These are phyloP conservation scores for Lenzites betulinus DNA, from an alignment of 768 basidiomycete genomes.

Conservation along the genomic window DNA sequence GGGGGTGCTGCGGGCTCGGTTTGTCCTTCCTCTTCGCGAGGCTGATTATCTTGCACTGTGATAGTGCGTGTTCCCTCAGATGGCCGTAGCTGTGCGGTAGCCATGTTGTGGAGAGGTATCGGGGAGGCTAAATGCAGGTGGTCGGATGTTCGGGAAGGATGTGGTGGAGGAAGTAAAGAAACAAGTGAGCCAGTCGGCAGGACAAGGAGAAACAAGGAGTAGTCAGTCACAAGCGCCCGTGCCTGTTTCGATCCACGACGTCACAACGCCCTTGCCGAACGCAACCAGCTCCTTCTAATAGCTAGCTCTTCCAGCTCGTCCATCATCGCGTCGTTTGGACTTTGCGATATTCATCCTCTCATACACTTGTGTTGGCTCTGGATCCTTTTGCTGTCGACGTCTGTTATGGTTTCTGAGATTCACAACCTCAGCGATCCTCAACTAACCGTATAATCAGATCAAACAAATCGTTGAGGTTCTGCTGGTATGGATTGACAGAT, in stretches of 20 bases:
- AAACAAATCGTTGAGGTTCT: too few species aligned
- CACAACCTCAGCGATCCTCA: too few species aligned
- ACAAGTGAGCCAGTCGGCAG: not conserved
- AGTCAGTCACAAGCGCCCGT: not conserved
- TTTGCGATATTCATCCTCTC: too few species aligned
- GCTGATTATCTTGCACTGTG: conserved; percentile 37
- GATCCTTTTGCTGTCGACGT: too few species aligned
- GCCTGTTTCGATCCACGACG: not conserved
- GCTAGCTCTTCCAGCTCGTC: too few species aligned
- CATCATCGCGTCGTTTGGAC: too few species aligned
- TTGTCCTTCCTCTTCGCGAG: conserved; percentile 31
- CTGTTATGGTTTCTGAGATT: too few species aligned
- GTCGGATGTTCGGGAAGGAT: not conserved
- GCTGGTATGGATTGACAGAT: too few species aligned
- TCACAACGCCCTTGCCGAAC: not conserved
- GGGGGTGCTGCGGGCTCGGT: conserved; percentile 23
- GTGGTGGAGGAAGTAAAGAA: not conserved
- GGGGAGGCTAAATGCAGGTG: not conserved
- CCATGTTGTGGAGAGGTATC: conserved; percentile 6
- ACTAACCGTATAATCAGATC: too few species aligned
- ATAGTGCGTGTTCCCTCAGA: conserved; percentile 39
- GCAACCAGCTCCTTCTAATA: not conserved
- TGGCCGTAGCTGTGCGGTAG: conserved; percentile 9
- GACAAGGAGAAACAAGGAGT: not conserved
- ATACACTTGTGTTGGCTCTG: too few species aligned